Evolutionary conservation across 2,329 filamentous ascomycete species (phyloP), one percentile per base, ranked within the genome.

Genomic region (Pseudogymnoascus sp.): DNA sequence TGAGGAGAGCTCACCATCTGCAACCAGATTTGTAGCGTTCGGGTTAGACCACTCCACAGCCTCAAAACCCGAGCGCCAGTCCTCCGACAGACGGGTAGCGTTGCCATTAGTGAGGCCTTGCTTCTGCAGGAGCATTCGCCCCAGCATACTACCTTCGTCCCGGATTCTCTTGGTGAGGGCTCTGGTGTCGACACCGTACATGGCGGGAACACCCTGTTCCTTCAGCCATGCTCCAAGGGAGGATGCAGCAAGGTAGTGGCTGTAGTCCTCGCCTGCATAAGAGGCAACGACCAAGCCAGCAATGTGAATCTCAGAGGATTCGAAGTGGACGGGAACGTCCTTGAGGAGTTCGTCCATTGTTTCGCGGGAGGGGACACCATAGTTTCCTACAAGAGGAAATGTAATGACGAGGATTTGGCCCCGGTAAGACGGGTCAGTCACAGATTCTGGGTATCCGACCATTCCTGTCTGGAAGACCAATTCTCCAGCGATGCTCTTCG

Each of bases 391-490:
- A 40, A 97, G 82, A 65, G 93, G 95, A 76, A 96, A 97, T 62
- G 93, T 99, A 73, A 97, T 87, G 77, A 97, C 93, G 71, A 99
- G 84, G 71, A 99, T 96, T 80, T 99, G 93, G 67, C 90, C 90
- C 60, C 89, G 88, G 78, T 95, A 93, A 60, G 90, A 93, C 69
- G 90, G 90, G 74, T 95, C 90, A 66, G 90, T 93, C 71, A 95
- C 83, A 59, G 89, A 96, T 81, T 99, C 95, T 45, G 95, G 93
- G 76, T 99, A 99, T 73, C 95, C 95, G 71, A 97, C 95, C 93
- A 97, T 96, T 77, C 95, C 95, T 64, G 95, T 99, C 83, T 97
- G 93, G 81, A 99, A 99, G 78, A 99, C 95, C 75, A 99, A 83
- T 82, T 99, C 95, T 76, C 95, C 95, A 69, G 93, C 90, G 73